phyloP scores from a whole-genome alignment of 148 eudicot genomes.

The Diospyros lotus region DNA sequence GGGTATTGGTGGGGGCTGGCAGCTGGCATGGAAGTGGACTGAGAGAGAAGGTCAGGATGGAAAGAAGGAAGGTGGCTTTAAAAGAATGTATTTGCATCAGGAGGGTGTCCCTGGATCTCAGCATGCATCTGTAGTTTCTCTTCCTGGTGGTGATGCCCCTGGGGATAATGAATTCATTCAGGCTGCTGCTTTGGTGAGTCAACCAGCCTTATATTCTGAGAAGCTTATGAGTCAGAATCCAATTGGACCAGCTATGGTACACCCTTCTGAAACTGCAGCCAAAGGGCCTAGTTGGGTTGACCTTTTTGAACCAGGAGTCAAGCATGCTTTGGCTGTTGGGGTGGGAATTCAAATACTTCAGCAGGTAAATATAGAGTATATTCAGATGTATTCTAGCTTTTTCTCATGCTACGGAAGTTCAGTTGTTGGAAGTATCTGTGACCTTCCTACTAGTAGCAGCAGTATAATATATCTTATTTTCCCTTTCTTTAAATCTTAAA shows the following conservation, averaged over 20 bases:
- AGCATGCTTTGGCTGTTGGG: constrained; percentile 46
- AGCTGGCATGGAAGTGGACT: constrained; percentile 40
- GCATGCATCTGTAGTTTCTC: constrained; percentile 36
- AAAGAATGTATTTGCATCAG: constrained; percentile 40
- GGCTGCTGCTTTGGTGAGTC: constrained; percentile 51
- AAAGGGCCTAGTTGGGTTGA: constrained; percentile 37
- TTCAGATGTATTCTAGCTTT: not conserved
- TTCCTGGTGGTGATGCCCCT: constrained; percentile 29
- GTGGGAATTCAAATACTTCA: constrained; percentile 44
- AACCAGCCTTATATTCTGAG: constrained; percentile 36
- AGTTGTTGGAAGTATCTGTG: not conserved
- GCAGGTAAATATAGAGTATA: constrained; percentile 31
- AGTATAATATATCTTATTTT: not conserved
- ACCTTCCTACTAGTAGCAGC: not conserved
- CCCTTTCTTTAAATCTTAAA: not conserved
- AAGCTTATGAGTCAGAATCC: constrained; percentile 33
- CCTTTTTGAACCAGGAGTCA: constrained; percentile 53
- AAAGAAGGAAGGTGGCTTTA: constrained; percentile 34
- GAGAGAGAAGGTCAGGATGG: constrained; percentile 36
- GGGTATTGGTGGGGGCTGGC: constrained; percentile 56
- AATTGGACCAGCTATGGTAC: constrained; percentile 50
- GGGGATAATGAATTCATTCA: constrained; percentile 31
- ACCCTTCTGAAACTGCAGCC: constrained; percentile 36
- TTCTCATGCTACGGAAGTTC: not conserved
- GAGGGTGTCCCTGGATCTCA: constrained; percentile 28